Conservation (phyloP, 2,329 filamentous ascomycete genomes). For the Ilyonectria mors-panacis region DNA sequence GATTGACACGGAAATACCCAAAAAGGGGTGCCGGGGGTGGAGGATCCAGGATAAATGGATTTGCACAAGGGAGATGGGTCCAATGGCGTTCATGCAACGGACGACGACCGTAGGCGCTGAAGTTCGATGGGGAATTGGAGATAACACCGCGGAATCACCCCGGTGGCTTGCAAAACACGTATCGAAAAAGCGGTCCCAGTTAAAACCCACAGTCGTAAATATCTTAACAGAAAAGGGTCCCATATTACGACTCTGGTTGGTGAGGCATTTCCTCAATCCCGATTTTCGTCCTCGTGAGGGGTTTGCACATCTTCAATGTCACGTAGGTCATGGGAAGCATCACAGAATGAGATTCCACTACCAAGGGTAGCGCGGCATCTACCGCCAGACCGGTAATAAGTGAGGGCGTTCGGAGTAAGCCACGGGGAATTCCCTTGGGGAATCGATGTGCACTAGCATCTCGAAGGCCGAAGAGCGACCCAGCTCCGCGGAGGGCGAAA, state of each 20-base stretch:
- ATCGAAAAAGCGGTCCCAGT: constrained; percentile 12
- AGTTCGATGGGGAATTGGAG: constrained; percentile 6
- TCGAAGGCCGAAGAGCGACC: neutral
- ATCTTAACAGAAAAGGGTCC: constrained; percentile 7
- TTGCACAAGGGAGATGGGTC: constrained; percentile 26
- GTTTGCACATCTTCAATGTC: constrained; percentile 21
- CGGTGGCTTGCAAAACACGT: constrained; percentile 14
- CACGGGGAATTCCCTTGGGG: constrained; percentile 5
- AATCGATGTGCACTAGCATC: neutral
- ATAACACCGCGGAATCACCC: constrained; percentile 21
- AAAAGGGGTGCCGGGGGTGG: constrained; percentile 6
- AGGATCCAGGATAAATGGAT: constrained; percentile 23
- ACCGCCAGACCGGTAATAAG: constrained; percentile 1
- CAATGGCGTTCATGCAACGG: constrained; percentile 26
- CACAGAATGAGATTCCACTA: neutral
- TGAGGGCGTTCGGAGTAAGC: neutral
- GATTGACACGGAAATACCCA: constrained; percentile 19
- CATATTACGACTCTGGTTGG: constrained; percentile 18
- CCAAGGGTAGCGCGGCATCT: constrained; percentile 5
- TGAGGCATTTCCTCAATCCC: constrained; percentile 44
- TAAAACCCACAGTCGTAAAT: constrained; percentile 8
- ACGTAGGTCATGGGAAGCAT: constrained; percentile 23
- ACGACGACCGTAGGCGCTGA: neutral
- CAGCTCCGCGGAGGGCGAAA: constrained; percentile 34
- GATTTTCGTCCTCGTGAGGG: constrained; percentile 31